Evolutionary conservation across 2,329 filamentous ascomycete genomes (phyloP).

Genomic region (Penicillium nordicum): DNA sequence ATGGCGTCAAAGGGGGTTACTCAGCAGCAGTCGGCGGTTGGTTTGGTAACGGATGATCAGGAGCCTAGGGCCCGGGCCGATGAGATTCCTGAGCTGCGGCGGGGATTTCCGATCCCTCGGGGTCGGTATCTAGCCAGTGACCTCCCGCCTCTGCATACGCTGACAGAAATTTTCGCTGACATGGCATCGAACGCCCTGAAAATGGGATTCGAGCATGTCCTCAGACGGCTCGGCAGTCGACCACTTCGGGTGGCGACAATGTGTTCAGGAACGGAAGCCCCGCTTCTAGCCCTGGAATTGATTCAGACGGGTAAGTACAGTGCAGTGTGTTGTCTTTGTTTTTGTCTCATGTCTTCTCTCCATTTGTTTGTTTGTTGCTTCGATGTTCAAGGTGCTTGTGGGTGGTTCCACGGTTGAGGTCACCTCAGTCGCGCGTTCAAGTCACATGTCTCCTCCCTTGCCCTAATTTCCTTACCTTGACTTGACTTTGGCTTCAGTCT

Average conservation of each 20-base stretch:
- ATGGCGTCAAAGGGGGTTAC: background rate
- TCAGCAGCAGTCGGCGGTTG: background rate
- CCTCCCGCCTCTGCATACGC: conserved; percentile 26
- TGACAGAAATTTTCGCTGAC: conserved; percentile 31
- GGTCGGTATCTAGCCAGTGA: conserved; percentile 17
- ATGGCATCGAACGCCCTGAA: conserved; percentile 24
- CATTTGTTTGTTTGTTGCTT: background rate
- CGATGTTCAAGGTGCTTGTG: background rate
- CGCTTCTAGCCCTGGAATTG: conserved; percentile 62
- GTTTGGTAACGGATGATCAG: background rate
- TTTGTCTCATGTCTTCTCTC: background rate
- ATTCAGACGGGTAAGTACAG: conserved; percentile 47
- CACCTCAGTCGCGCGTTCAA: background rate
- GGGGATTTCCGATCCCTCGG: conserved; percentile 2
- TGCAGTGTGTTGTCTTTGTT: background rate
- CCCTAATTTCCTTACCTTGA: background rate
- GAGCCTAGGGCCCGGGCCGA: conserved; percentile 2
- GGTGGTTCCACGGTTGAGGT: background rate
- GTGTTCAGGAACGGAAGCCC: conserved; percentile 75
- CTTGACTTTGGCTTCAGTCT: background rate
- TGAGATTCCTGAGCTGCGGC: conserved; percentile 24
- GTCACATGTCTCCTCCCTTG: background rate
- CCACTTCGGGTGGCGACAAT: conserved; percentile 63
- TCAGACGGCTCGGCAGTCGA: conserved; percentile 30
- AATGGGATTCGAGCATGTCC: conserved; percentile 46